phyloP scores from a whole-genome alignment of 805 yeast species.

The Starmerella floris region DNA sequence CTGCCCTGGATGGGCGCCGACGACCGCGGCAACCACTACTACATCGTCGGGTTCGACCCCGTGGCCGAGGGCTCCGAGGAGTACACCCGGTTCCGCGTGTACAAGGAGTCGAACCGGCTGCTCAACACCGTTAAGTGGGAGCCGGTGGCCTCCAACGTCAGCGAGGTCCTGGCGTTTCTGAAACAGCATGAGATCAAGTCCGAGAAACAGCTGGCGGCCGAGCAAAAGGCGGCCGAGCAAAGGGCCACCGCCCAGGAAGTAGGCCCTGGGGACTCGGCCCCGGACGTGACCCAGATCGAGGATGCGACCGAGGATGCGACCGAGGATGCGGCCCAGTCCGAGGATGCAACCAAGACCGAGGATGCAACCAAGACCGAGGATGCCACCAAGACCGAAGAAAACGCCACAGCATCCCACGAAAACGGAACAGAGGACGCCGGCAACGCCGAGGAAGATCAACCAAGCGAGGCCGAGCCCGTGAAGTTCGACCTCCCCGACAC shows the following conservation, averaged over 20 bases:
- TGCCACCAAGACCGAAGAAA: background rate
- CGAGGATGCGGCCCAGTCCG: background rate
- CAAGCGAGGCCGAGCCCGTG: background rate
- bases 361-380: background rate
- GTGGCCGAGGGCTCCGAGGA: constrained; percentile 17
- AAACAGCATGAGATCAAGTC: constrained; percentile 2
- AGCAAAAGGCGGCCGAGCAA: background rate
- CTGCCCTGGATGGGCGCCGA: constrained; percentile 21
- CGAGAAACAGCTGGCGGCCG: background rate
- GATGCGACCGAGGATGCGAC: background rate
- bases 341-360: background rate
- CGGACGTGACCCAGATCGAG: background rate
- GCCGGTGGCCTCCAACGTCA: constrained; percentile 24
- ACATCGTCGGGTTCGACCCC: constrained; percentile 19
- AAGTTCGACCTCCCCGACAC: constrained; percentile 14
- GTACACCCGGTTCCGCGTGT: constrained; percentile 27
- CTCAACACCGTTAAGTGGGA: constrained; percentile 26
- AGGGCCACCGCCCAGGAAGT: background rate
- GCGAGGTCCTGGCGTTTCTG: constrained; percentile 21
- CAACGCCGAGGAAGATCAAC: background rate
- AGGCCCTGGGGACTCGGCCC: background rate
- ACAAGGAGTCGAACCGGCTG: constrained; percentile 25
- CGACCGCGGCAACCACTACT: constrained; percentile 18
- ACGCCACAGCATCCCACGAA: background rate
- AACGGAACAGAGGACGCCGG: too few species aligned